Percentiles rank a stretch among this genome's conserved stretches.
These are phyloP conservation scores for Trichoderma afroharzianum DNA, from an alignment of 2,329 filamentous ascomycete species.

Conservation along the genomic window DNA sequence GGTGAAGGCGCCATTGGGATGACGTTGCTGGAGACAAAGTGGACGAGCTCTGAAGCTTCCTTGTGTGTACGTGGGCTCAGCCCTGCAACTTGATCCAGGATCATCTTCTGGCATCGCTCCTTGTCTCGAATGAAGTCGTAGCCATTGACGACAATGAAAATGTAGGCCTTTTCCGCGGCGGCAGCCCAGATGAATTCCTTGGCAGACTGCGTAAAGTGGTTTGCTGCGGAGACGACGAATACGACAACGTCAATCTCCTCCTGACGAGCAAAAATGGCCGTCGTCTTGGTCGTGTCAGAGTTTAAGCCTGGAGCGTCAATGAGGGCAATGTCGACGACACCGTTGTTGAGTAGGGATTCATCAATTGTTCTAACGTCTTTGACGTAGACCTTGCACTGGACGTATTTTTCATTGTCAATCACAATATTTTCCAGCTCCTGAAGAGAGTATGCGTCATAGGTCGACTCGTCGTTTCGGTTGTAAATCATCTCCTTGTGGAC, in stretches of 20 bases:
- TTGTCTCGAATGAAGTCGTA: constrained; percentile 94
- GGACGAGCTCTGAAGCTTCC: constrained; percentile 86
- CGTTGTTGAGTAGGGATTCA: constrained; percentile 92
- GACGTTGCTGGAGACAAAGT: constrained; percentile 96
- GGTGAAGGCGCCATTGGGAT: constrained; percentile 68
- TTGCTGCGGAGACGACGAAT: constrained; percentile 95
- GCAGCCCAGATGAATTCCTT: constrained; percentile 97
- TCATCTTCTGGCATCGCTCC: constrained; percentile 84
- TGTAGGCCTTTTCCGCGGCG: constrained; percentile 94
- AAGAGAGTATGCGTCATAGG: constrained; percentile 82
- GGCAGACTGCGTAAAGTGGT: constrained; percentile 96
- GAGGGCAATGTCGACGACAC: constrained; percentile 93
- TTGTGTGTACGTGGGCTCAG: constrained; percentile 93
- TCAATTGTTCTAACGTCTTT: constrained; percentile 86
- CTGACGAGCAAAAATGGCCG: constrained; percentile 92
- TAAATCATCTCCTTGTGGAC: constrained; percentile 79
- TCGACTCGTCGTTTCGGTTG: constrained; percentile 86
- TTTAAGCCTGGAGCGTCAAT: constrained; percentile 97
- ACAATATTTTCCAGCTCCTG: constrained; percentile 84
- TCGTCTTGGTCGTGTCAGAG: constrained; percentile 94
- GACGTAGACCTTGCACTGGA: constrained; percentile 95
- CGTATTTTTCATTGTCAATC: constrained; percentile 80
- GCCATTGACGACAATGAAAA: constrained; percentile 98
- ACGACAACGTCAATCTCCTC: constrained; percentile 99
- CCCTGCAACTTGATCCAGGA: constrained; percentile 80